Base-by-base conservation (phyloP, 176 grass and related monocot genomes). In the Echinochloa phyllopogon region DNA sequence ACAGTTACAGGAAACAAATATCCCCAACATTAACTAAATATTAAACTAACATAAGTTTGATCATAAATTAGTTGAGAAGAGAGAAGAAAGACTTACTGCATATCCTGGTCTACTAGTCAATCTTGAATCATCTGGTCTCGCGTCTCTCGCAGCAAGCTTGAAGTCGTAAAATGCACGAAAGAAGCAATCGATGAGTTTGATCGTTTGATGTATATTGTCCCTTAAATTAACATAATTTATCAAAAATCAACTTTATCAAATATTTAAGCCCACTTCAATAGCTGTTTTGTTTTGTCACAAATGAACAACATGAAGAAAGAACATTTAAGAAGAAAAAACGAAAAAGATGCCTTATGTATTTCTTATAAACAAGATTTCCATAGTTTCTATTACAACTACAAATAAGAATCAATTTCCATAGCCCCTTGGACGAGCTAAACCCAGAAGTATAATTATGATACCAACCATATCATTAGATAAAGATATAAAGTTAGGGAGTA, bases 81-180 rank as follows among this genome's bases (percentile, higher is more conserved):
- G 49, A 76, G 55, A 1, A 58, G 38, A 37, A 60, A 65, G 82
- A 89, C 92, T 83, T 91, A 97, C 95, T 16, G 88, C 95, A 72
- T 92, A 94, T 21, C 84, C 87, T 44, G 90, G 86, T 77, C 83
- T 82, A 73, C 56, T 80, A 41, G 56, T 27, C 62, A 83, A 83
- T 73, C 14, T 87, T 65, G 77, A 72, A 76, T 91, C 86, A 58
- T 83, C 76, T 77, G 74, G 90, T 78, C 69, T 80, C 78, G 80
- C 86, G 23, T 76, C 85, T 78, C 69, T 80, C 78, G 80, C 86
- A 23, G 79, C 85, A 36, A 85, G 86, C 92, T 92, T 90, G n/a
- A 83, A 65, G 52, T 74, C 2, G 76, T 82, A 71, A 60, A 81
- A 83, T 36, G 18, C 47, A 87, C 16, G 79, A 77, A 9, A 82